These are phyloP conservation scores for Aspergillus arachidicola DNA, from an alignment of 2,329 filamentous ascomycete genomes.

Conservation along the genomic window DNA sequence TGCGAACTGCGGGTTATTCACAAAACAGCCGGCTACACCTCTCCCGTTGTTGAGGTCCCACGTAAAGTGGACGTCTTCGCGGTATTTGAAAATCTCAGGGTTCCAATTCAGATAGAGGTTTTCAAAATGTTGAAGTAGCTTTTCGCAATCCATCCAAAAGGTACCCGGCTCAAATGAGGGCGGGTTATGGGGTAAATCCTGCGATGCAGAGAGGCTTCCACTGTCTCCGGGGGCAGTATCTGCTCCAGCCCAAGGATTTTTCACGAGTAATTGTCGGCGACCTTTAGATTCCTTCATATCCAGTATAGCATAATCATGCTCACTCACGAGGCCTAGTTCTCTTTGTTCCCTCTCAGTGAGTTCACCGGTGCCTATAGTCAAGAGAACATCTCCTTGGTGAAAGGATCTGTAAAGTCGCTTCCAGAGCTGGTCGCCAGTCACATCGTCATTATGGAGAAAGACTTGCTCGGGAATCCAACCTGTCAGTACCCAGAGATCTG, in stretches of 20 bases:
- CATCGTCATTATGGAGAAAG: conserved; percentile 83
- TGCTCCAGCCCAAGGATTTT: conserved; percentile 88
- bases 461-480: conserved; percentile 98
- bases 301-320: conserved; percentile 93
- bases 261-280: conserved; percentile 74
- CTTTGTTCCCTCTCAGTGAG: conserved; percentile 76
- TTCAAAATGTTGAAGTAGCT: conserved; percentile 88
- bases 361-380: conserved; percentile 88
- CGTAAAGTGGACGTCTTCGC: conserved; percentile 86
- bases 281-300: conserved; percentile 69
- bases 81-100: conserved; percentile 74
- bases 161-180: conserved; percentile 63
- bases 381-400: conserved; percentile 74
- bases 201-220: conserved; percentile 13
- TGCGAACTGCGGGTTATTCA: conserved; percentile 65
- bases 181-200: conserved; percentile 20
- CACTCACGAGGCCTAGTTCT: conserved; percentile 77
- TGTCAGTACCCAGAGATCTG: conserved; percentile 87
- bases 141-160: conserved; percentile 91
- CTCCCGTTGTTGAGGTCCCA: conserved; percentile 66
- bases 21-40: conserved; percentile 72
- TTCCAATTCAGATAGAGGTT: conserved; percentile 99
- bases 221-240: conserved; percentile 51
- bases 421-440: conserved; percentile 78
- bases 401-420: conserved; percentile 73